Evolutionary conservation across 2,329 filamentous ascomycete genomes (phyloP).

Genomic region (Aspergillus sp.): DNA sequence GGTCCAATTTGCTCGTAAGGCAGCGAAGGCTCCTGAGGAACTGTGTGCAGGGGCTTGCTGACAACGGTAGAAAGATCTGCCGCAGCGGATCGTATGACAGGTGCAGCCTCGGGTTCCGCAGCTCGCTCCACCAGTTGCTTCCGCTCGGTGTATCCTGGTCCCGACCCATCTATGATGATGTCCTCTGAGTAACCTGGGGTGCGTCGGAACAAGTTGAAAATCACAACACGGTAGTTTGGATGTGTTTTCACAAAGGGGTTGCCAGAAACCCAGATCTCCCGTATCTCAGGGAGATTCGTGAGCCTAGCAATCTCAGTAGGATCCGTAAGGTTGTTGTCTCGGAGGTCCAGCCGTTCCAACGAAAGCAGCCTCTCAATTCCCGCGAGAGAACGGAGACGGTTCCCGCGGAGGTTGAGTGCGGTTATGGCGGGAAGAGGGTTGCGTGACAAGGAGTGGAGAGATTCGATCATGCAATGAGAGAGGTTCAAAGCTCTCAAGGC

Average conservation of each 20-base stretch:
- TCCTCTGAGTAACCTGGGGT: conserved; percentile 90
- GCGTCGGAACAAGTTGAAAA: conserved; percentile 93
- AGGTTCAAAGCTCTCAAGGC: conserved; percentile 90
- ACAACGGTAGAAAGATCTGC: conserved; percentile 66
- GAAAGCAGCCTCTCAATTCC: conserved; percentile 88
- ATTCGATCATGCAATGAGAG: conserved; percentile 97
- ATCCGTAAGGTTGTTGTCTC: conserved; percentile 89
- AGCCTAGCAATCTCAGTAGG: conserved; percentile 86
- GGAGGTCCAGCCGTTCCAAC: conserved; percentile 83
- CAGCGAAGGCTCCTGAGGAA: conserved; percentile 15
- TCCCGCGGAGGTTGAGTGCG: conserved; percentile 85
- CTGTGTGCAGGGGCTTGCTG: conserved; percentile 59
- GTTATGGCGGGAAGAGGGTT: conserved; percentile 88
- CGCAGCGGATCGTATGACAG: conserved; percentile 70
- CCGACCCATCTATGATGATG: conserved; percentile 80
- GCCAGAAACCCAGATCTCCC: conserved; percentile 87
- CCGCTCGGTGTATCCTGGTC: conserved; percentile 81
- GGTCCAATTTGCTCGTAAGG: conserved; percentile 17
- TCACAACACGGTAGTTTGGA: conserved; percentile 78
- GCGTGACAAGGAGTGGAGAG: conserved; percentile 79
- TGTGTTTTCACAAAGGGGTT: conserved; percentile 92
- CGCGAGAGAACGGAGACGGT: conserved; percentile 81
- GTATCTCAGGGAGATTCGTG: conserved; percentile 86
- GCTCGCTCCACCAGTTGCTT: conserved; percentile 81
- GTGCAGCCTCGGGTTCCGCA: conserved; percentile 72